Percentiles rank a stretch among this genome's conserved stretches.
Conservation (phyloP, 1,284 basidiomycete species). For the Cutaneotrichosporon sp. region DNA sequence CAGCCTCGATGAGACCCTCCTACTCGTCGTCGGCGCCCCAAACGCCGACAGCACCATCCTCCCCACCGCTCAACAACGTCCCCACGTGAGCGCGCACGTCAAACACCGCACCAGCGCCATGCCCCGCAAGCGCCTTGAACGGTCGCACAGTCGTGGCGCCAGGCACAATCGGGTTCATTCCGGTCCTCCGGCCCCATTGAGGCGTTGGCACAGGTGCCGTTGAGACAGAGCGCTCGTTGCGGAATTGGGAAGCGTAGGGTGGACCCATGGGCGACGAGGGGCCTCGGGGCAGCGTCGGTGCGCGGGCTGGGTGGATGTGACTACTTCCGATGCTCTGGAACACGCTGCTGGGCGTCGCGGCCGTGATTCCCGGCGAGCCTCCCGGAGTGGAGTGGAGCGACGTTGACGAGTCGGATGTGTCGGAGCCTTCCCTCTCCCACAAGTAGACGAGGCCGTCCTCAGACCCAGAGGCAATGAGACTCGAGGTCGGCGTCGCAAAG, state of each 20-base stretch:
- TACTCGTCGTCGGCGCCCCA: slow-evolving; percentile 34
- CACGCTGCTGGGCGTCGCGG: not conserved
- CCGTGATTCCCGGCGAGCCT: not conserved
- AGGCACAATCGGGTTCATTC: not conserved
- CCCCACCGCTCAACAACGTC: slow-evolving; percentile 47
- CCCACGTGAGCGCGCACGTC: slow-evolving; percentile 47
- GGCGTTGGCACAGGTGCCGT: no score
- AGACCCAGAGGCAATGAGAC: slow-evolving; percentile 49
- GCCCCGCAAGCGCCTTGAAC: slow-evolving; percentile 32
- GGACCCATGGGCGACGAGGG: not conserved
- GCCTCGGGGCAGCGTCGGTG: slow-evolving; percentile 2
- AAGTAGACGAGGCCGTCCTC: slow-evolving; percentile 48
- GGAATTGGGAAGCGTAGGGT: no score
- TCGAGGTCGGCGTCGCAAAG: slow-evolving; percentile 45
- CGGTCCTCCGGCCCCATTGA: no score
- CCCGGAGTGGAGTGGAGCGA: no score
- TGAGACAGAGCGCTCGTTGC: no score
- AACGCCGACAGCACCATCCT: slow-evolving; percentile 50
- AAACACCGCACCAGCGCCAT: slow-evolving; percentile 45
- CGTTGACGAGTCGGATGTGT: not conserved
- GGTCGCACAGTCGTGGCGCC: slow-evolving; percentile 26
- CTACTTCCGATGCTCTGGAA: not conserved
- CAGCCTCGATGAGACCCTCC: no score
- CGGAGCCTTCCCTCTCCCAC: slow-evolving; percentile 37
- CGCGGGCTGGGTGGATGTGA: slow-evolving; percentile 1